Conservation (phyloP, 2,329 filamentous ascomycete genomes). For the Venturia oleaginea region DNA sequence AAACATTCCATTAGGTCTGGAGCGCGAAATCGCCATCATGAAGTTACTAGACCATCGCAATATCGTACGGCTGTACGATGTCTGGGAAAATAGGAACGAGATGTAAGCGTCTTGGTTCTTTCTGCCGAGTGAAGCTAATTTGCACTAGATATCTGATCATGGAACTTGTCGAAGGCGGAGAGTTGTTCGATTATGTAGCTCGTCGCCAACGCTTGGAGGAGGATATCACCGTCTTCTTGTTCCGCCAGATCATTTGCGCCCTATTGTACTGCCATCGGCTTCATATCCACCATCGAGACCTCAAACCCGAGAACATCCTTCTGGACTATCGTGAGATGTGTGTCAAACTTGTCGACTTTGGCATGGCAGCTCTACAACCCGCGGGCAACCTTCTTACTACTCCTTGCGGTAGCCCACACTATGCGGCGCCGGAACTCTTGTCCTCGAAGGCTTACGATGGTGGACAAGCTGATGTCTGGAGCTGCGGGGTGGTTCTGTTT, state of each 20-base stretch:
- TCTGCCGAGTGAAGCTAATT: conserved; percentile 18
- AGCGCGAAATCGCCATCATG: conserved; percentile 93
- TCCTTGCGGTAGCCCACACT: conserved; percentile 92
- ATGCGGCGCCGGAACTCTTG: conserved; percentile 79
- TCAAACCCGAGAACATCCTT: conserved; percentile 96
- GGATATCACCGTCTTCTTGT: conserved; percentile 71
- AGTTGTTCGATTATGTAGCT: conserved; percentile 82
- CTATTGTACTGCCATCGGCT: conserved; percentile 89
- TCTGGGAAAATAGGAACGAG: conserved; percentile 94
- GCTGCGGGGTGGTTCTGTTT: conserved; percentile 66
- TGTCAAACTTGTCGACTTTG: conserved; percentile 94
- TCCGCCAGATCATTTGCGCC: conserved; percentile 87
- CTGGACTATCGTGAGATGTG: conserved; percentile 60
- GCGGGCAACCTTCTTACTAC: conserved; percentile 71
- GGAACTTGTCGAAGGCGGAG: conserved; percentile 77
- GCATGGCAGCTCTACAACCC: conserved; percentile 90
- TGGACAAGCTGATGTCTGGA: conserved; percentile 88
- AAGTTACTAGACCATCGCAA: conserved; percentile 93
- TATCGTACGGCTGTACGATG: conserved; percentile 88
- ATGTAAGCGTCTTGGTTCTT: conserved; percentile 53
- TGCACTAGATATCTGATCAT: conserved; percentile 74
- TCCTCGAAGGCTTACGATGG: conserved; percentile 57
- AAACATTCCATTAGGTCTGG: conserved; percentile 77
- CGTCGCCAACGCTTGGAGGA: conserved; percentile 65
- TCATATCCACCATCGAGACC: conserved; percentile 89